Conservation (phyloP, 2,329 filamentous ascomycete species). For the Geoglossum cookeanum region DNA sequence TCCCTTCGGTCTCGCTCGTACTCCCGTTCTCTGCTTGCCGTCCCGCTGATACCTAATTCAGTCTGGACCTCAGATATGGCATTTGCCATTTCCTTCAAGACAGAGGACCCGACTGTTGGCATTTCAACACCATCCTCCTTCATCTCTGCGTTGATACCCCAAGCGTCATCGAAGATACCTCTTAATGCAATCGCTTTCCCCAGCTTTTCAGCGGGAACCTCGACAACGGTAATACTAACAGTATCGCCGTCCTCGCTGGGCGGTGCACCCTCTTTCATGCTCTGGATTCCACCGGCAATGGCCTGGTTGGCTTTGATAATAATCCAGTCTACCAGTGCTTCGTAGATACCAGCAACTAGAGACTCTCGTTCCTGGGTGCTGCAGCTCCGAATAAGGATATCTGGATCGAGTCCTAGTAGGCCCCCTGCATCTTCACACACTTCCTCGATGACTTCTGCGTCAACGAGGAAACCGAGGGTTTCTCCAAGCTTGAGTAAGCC, state of each 20-base stretch:
- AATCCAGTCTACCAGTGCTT: conserved; percentile 88
- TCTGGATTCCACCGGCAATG: conserved; percentile 56
- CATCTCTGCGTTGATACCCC: conserved; percentile 94
- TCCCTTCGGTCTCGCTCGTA: conserved; percentile 67
- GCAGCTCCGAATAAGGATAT: conserved; percentile 58
- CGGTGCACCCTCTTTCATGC: conserved; percentile 45
- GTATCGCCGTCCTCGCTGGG: conserved; percentile 54
- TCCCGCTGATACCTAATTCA: conserved; percentile 57
- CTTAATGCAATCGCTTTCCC: conserved; percentile 81
- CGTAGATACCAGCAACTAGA: conserved; percentile 73
- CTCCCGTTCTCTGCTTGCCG: conserved; percentile 52
- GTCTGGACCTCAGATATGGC: conserved; percentile 59
- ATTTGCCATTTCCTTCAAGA: conserved; percentile 70
- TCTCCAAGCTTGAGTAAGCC: conserved; percentile 84
- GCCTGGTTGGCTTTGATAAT: conserved; percentile 73
- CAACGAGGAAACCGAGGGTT: conserved; percentile 65
- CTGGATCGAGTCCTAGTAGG: conserved; percentile 70
- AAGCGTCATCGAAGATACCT: conserved; percentile 78
- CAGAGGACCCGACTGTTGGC: conserved; percentile 52
- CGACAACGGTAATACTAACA: conserved; percentile 73
- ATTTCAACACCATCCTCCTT: conserved; percentile 83
- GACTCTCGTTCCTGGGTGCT: conserved; percentile 69
- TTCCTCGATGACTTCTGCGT: conserved; percentile 67
- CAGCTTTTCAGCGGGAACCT: conserved; percentile 60
- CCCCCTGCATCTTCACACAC: conserved; percentile 80